phyloP scores from a whole-genome alignment of 2,329 filamentous ascomycete species.

The Penicillium brasilianum region DNA sequence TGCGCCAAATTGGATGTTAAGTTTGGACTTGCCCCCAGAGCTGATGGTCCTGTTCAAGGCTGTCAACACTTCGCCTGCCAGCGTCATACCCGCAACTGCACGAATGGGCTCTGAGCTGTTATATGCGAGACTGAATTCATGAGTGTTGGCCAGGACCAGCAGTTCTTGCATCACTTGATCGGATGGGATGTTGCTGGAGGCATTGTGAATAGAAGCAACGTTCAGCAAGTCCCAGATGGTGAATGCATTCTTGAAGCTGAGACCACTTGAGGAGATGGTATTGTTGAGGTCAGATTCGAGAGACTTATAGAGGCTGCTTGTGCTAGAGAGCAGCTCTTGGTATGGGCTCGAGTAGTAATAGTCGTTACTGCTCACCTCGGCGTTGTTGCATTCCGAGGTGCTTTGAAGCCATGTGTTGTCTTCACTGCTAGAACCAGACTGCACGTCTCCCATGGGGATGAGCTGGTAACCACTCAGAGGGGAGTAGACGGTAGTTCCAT shows the following conservation, averaged over 20 bases:
- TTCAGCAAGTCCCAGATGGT: conserved; percentile 66
- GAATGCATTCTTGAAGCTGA: conserved; percentile 64
- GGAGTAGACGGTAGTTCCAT: conserved; percentile 67
- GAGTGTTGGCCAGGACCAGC: conserved; percentile 70
- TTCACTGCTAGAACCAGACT: conserved; percentile 62
- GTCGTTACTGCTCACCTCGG: conserved; percentile 57
- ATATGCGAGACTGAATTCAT: conserved; percentile 81
- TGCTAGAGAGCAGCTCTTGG: conserved; percentile 50
- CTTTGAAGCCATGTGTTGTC: conserved; percentile 62
- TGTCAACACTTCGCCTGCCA: conserved; percentile 65
- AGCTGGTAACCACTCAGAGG: conserved; percentile 82
- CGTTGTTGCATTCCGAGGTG: conserved; percentile 50
- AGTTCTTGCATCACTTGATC: conserved; percentile 59
- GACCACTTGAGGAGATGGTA: conserved; percentile 52
- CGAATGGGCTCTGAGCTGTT: conserved; percentile 58
- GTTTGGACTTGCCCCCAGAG: conserved; percentile 38
- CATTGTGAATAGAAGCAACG: conserved; percentile 64
- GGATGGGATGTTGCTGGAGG: conserved; percentile 24
- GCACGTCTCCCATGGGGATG: conserved; percentile 67
- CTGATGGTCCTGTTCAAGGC: conserved; percentile 46
- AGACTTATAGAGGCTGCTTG: conserved; percentile 56
- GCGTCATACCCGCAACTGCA: conserved; percentile 60
- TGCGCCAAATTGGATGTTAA: conserved; percentile 61
- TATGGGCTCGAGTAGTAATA: conserved; percentile 58
- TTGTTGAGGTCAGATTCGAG: conserved; percentile 57